A percentile compares a stretch with the other conserved stretches of the same genome.
phyloP scores from a whole-genome alignment of 305 asterid species.

The Fraxinus dipetala region DNA sequence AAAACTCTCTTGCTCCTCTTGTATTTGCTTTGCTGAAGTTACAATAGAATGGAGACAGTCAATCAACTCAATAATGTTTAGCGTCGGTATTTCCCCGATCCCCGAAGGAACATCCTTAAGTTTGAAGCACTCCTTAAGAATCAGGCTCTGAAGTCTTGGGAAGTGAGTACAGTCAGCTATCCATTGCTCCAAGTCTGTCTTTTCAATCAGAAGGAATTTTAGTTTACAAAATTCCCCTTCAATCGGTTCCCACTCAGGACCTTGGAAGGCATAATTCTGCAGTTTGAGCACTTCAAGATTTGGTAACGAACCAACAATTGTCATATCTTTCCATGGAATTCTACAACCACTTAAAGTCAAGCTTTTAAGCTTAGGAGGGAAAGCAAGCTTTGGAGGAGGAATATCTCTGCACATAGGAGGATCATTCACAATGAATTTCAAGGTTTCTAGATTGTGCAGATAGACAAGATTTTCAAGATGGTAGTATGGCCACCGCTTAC shows the following conservation, averaged over 20 bases:
- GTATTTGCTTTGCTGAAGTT: not conserved
- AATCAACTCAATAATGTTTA: not conserved
- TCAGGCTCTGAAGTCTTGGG: not conserved
- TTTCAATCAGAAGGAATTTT: not conserved
- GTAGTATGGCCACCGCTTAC: not conserved
- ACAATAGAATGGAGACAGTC: not conserved
- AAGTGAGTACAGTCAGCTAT: not conserved
- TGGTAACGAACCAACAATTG: not conserved
- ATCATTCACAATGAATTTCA: not conserved
- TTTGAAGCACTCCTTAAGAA: not conserved
- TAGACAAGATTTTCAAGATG: not conserved
- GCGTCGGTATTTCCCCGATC: not conserved
- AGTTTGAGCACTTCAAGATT: not conserved
- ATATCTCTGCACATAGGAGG: not conserved
- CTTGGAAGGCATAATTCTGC: not conserved
- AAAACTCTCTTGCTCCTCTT: slow-evolving; percentile 6
- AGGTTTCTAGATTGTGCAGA: not conserved
- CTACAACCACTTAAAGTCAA: not conserved
- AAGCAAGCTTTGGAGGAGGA: not conserved
- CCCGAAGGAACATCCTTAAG: not conserved
- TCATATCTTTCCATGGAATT: not conserved
- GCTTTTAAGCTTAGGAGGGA: slow-evolving; percentile 2
- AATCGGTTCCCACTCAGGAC: not conserved
- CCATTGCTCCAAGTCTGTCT: not conserved
- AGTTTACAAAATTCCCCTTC: not conserved